These are phyloP conservation scores for Neopestalotiopsis clavispora DNA, from an alignment of 2,329 filamentous ascomycete species.

Conservation along the genomic window DNA sequence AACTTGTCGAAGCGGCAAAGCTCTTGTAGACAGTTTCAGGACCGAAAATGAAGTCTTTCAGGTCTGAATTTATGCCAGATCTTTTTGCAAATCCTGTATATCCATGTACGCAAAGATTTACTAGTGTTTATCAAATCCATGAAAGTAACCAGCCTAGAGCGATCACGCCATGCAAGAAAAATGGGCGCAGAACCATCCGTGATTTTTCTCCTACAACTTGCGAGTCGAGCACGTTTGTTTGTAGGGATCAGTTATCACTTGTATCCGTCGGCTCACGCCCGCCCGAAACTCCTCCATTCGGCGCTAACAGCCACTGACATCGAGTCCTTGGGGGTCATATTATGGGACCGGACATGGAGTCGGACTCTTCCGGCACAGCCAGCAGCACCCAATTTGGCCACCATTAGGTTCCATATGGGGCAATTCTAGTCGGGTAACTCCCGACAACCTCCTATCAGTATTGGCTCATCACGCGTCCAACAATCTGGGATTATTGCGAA, in stretches of 20 bases:
- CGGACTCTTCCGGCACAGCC: not conserved
- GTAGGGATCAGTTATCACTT: not conserved
- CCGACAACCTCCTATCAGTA: not conserved
- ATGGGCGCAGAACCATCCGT: not conserved
- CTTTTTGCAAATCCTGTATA: not conserved
- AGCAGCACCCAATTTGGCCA: not conserved
- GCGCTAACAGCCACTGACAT: not conserved
- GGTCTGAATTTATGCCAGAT: not conserved
- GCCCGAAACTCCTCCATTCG: not conserved
- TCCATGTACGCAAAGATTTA: not conserved
- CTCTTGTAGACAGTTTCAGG: not conserved
- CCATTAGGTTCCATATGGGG: not conserved
- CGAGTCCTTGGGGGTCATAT: not conserved
- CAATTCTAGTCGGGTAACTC: not conserved
- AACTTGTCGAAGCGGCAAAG: not conserved
- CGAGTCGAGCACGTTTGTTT: not conserved
- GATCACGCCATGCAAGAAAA: slow-evolving; percentile 2
- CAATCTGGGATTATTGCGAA: not conserved
- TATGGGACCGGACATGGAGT: not conserved
- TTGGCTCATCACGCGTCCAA: not conserved
- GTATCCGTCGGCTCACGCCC: not conserved
- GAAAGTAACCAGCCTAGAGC: not conserved
- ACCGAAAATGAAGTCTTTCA: not conserved
- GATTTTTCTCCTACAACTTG: not conserved
- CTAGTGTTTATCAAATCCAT: not conserved